Percentiles rank a stretch among this genome's conserved stretches.
Evolutionary conservation across 2,329 filamentous ascomycete species (phyloP).

Genomic region (Xylariaceae sp.): DNA sequence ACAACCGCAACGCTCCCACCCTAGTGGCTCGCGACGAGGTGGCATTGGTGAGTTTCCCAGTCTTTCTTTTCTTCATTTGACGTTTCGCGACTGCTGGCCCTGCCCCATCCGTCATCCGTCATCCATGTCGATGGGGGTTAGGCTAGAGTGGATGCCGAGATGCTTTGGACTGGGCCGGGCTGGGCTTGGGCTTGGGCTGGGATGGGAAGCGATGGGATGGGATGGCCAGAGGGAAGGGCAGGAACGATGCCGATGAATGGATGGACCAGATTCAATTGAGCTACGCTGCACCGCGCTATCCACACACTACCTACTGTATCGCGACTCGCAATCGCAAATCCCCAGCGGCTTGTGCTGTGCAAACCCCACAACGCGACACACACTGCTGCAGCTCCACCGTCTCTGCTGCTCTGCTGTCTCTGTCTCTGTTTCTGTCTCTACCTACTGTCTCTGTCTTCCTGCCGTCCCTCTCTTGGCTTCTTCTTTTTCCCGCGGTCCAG

Average conservation of each 20-base stretch:
- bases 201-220: too few relatives aligned
- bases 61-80: constrained; percentile 6
- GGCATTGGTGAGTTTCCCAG: constrained; percentile 44
- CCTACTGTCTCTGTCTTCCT: neutral
- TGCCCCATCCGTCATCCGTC: too few relatives aligned
- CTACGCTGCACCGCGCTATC: neutral
- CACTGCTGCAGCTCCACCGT: constrained; percentile 15
- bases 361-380: constrained; percentile 18
- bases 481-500: neutral
- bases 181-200: too few relatives aligned
- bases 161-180: too few relatives aligned
- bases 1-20: constrained; percentile 45
- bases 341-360: constrained; percentile 16
- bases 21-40: constrained; percentile 45
- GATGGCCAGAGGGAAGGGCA: too few relatives aligned
- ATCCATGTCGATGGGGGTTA: neutral
- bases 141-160: neutral
- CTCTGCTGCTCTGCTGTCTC: constrained; percentile 9
- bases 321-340: constrained; percentile 13
- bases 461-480: neutral
- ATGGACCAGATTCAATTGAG: neutral
- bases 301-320: constrained; percentile 8
- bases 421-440: neutral
- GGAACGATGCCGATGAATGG: neutral
- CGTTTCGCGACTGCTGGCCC: neutral